phyloP scores from a whole-genome alignment of 1,139 yeast genomes.

The Scheffersomyces quercinus region DNA sequence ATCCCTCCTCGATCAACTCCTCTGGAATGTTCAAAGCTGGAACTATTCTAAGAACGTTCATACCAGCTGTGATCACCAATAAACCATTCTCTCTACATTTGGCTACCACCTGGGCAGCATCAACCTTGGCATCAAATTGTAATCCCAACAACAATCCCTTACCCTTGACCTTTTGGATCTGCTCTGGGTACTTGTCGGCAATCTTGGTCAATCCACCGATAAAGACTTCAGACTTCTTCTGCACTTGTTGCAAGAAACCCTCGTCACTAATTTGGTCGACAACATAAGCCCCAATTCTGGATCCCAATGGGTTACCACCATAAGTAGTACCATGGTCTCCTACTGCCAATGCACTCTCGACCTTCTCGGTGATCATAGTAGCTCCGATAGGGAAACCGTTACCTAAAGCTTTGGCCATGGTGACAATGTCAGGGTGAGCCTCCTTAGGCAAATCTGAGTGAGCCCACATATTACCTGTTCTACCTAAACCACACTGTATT shows the following conservation, averaged over 20 bases:
- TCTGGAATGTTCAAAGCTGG: conserved; percentile 88
- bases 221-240: conserved; percentile 57
- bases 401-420: conserved; percentile 95
- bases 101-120: conserved; percentile 65
- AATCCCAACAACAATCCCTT: conserved; percentile 84
- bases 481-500: conserved; percentile 94
- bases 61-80: conserved; percentile 85
- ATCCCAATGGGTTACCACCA: conserved; percentile 95
- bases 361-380: conserved; percentile 77
- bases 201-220: conserved; percentile 50
- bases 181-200: conserved; percentile 55
- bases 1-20: conserved; percentile 66
- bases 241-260: conserved; percentile 61
- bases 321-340: conserved; percentile 99
- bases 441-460: conserved; percentile 70
- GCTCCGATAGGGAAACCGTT: conserved; percentile 99
- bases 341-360: conserved; percentile 69
- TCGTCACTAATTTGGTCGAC: conserved; percentile 63
- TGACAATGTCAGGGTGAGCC: conserved; percentile 91
- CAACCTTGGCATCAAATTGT: conserved; percentile 58
- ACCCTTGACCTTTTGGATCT: conserved; percentile 74
- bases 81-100: conserved; percentile 79
- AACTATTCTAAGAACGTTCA: conserved; percentile 83
- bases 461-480: conserved; percentile 94
- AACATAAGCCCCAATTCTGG: conserved; percentile 78